phyloP scores from a whole-genome alignment of 1,284 basidiomycete genomes.

The Pseudozyma tsukubaensis region DNA sequence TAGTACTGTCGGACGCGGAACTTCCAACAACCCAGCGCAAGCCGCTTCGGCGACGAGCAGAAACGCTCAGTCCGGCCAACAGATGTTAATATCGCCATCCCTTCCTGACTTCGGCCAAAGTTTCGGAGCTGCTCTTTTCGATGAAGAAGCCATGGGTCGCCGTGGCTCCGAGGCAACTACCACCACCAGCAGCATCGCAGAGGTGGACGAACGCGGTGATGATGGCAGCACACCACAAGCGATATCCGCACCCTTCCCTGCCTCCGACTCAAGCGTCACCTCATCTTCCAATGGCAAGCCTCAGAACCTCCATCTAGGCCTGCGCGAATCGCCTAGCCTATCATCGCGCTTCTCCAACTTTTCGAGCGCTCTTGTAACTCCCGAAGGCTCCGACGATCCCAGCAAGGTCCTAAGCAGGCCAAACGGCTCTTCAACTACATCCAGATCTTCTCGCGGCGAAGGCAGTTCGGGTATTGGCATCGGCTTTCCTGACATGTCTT shows the following conservation, averaged over 20 bases:
- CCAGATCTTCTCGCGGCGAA: conserved; percentile 10
- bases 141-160: conserved; percentile 11
- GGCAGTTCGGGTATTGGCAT: conserved; percentile 45
- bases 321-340: conserved; percentile 43
- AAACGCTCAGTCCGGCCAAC: background rate
- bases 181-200: conserved; percentile 33
- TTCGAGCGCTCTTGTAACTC: conserved; percentile 49
- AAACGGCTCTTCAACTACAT: conserved; percentile 8
- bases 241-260: conserved; percentile 23
- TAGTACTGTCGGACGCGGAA: conserved; percentile 7
- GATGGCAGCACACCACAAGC: conserved; percentile 30
- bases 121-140: conserved; percentile 41
- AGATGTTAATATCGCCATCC: conserved; percentile 36
- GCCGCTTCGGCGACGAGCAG: background rate
- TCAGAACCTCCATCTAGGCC: conserved; percentile 36
- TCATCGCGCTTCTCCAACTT: conserved; percentile 58
- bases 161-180: conserved; percentile 8
- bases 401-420: conserved; percentile 29
- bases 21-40: background rate
- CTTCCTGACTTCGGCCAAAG: conserved; percentile 42
- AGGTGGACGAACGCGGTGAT: conserved; percentile 26
- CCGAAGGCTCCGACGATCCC: conserved; percentile 30
- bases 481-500: conserved; percentile 40
- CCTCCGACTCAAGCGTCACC: conserved; percentile 7
- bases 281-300: conserved; percentile 11